Percentiles rank a stretch among this genome's conserved stretches.
phyloP scores from a whole-genome alignment of 306 rosid genomes.

The Lathyrus aphaca region DNA sequence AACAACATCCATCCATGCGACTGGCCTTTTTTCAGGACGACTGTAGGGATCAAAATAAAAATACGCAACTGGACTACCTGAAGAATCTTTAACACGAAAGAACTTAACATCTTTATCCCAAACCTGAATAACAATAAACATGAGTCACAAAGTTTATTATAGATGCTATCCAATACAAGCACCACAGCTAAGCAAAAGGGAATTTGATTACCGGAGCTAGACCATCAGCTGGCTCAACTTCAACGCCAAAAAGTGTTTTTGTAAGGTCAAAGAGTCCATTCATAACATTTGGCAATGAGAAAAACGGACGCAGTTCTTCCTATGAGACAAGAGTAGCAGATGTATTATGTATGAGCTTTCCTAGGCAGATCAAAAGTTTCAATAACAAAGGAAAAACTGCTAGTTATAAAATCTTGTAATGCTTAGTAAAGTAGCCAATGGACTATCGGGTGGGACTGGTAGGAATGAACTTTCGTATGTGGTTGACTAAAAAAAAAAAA shows the following conservation, averaged over 20 bases:
- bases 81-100: slow-evolving; percentile 74
- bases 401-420: too few species aligned
- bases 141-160: slow-evolving; percentile 33
- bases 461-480: too few species aligned
- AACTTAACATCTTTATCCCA: slow-evolving; percentile 91
- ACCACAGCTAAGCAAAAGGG: slow-evolving; percentile 20
- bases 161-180: slow-evolving; percentile 8
- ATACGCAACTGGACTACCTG: slow-evolving; percentile 77
- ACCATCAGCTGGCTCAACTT: slow-evolving; percentile 83
- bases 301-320: slow-evolving; percentile 95
- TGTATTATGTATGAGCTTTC: slow-evolving; percentile 19
- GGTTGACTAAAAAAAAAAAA: too few species aligned
- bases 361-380: too few species aligned
- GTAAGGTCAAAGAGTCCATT: slow-evolving; percentile 88
- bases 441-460: too few species aligned
- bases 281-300: slow-evolving; percentile 92
- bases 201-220: too few species aligned
- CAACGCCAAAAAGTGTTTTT: slow-evolving; percentile 81
- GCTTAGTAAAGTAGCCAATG: too few species aligned
- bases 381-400: too few species aligned
- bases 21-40: slow-evolving; percentile 91
- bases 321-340: slow-evolving; percentile 44
- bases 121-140: slow-evolving; percentile 56
- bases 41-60: slow-evolving; percentile 96
- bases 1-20: slow-evolving; percentile 98